These are phyloP conservation scores for Thraustochytrium striatum DNA, from an alignment of 352 stramenopile species.

Conservation along the genomic window DNA sequence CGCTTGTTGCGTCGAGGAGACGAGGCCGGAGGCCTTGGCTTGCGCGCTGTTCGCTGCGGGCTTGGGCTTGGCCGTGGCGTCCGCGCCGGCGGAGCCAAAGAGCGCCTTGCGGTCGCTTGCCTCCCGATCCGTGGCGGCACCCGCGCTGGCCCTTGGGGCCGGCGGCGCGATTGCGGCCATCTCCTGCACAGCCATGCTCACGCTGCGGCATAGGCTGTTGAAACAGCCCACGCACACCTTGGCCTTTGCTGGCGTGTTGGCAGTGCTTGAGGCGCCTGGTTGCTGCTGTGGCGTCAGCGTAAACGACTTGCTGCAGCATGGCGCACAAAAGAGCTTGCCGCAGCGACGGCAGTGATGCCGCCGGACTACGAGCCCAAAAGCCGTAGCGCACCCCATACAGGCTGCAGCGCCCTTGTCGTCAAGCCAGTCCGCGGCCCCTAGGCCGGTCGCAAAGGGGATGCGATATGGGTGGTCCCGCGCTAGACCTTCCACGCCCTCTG, in stretches of 20 bases:
- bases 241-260: not conserved
- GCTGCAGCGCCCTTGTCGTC: not conserved
- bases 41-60: not conserved
- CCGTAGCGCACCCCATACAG: not conserved
- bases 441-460: not conserved
- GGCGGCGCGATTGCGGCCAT: not conserved
- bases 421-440: not conserved
- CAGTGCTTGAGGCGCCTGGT: not conserved
- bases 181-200: constrained; percentile 2
- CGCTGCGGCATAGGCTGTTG: not conserved
- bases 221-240: constrained; percentile 15
- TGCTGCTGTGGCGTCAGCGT: not conserved
- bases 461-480: not conserved
- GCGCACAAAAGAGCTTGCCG: not conserved
- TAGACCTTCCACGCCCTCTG: not conserved
- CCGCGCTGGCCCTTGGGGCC: not conserved
- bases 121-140: not conserved
- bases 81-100: not conserved
- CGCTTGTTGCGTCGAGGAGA: not conserved
- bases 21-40: not conserved
- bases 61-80: not conserved
- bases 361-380: constrained; percentile 2
- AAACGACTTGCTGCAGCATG: not conserved
- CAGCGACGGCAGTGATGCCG: constrained; percentile 29
- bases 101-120: too few species aligned